phyloP scores from a whole-genome alignment of 2,329 filamentous ascomycete species.

The Ambrosiella beaveri region DNA sequence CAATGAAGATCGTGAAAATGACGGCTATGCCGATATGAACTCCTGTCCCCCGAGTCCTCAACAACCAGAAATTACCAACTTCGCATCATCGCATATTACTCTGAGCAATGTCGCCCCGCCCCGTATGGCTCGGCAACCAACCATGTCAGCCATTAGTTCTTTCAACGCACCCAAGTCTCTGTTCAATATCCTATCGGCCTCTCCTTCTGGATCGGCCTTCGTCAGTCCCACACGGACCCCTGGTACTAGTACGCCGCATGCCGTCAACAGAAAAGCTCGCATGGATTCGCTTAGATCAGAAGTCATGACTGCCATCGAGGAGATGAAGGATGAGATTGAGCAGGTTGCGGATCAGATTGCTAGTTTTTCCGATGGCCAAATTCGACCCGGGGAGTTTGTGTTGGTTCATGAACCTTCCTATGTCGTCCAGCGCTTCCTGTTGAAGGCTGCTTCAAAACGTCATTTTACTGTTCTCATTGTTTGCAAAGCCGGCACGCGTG shows the following conservation, averaged over 20 bases:
- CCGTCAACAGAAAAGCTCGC: slow-evolving; percentile 15
- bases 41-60: slow-evolving; percentile 20
- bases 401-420: slow-evolving; percentile 73
- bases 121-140: slow-evolving; percentile 14
- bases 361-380: slow-evolving; percentile 72
- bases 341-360: slow-evolving; percentile 90
- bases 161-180: slow-evolving; percentile 58
- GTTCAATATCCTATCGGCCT: slow-evolving; percentile 53
- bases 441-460: slow-evolving; percentile 72
- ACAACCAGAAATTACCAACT: slow-evolving; percentile 19
- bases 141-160: slow-evolving; percentile 44
- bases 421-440: slow-evolving; percentile 77
- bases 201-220: slow-evolving; percentile 43
- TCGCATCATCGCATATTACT: slow-evolving; percentile 14
- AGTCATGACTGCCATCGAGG: slow-evolving; percentile 82
- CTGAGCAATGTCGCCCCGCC: slow-evolving; percentile 12
- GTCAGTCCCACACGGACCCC: slow-evolving; percentile 33
- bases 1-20: slow-evolving; percentile 54
- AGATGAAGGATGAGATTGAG: slow-evolving; percentile 88
- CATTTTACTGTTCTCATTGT: slow-evolving; percentile 83
- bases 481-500: slow-evolving; percentile 34
- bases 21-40: slow-evolving; percentile 38
- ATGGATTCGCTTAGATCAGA: slow-evolving; percentile 67
- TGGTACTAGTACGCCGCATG: slow-evolving; percentile 30
- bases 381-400: slow-evolving; percentile 83